Evolutionary conservation across 768 basidiomycete genomes (phyloP), one percentile per base, ranked within the genome.

Genomic region (Nidularia sp.): DNA sequence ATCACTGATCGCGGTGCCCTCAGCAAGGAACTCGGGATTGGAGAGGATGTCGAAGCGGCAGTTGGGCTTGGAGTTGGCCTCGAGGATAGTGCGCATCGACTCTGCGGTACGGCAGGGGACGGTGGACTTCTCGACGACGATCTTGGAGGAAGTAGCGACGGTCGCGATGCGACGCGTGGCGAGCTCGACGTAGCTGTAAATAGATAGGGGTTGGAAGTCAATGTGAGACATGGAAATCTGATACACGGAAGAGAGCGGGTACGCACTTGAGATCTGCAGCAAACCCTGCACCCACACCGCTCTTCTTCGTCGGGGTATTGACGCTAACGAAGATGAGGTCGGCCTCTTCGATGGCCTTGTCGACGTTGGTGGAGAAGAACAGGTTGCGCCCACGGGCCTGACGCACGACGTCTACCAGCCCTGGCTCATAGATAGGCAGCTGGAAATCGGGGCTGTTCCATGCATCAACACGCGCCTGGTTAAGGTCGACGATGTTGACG

Each of bases 251-350:
- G 47, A 51, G 47, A 54, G 34, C 50, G 51, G 53, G 35, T 46
- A 75, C 88, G 60, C 61, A 98, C 96, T 97, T 97, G 66, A 99
- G 85, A 75, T 99, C 97, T 55, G 97, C 97, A 53, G 96, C 96
- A 71, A 90, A 97, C 53, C 97, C 97, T 55, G 95, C 95, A 62
- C 97, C 97, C 47, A 99, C 89, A 70, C 96, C 96, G 47, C 80
- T 83, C 81, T 97, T 98, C 81, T 99, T 99, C 50, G 97, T 99
- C 15, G 97, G 97, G 6, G 97, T 98, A 75, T 98, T 98, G 62
- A 98, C 96, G 52, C 88, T 91, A 66, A 98, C 96, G 67, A 98
- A 98, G 72, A 98, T 96, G 57, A 98, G 85, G 66, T 99, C 94
- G 34, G 97, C 96, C 71, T 96, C 95, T 57, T 75, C 80, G 65